Conservation (phyloP, 2,329 filamentous ascomycete genomes). For the Aspergillus oerlinghausenensis region DNA sequence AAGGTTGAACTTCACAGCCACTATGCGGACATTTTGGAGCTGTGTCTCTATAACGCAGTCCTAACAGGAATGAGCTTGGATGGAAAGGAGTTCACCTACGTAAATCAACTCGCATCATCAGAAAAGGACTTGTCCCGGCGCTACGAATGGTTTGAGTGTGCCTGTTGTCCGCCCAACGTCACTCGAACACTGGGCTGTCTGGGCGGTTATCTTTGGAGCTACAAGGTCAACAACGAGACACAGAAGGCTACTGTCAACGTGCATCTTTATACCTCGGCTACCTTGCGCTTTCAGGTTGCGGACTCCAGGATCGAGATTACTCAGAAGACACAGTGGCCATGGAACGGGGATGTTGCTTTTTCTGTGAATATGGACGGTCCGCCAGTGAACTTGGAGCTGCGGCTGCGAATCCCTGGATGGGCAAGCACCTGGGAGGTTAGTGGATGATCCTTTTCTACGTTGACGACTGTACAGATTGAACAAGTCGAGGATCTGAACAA, state of each 20-base stretch:
- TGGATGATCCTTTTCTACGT: neutral
- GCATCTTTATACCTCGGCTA: conserved; percentile 53
- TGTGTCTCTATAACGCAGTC: conserved; percentile 58
- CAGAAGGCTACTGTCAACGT: conserved; percentile 44
- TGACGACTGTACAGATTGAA: neutral
- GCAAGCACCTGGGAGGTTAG: conserved; percentile 9
- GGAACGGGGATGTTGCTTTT: conserved; percentile 51
- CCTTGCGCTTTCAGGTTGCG: conserved; percentile 32
- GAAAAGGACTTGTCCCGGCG: conserved; percentile 47
- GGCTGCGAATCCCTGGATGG: conserved; percentile 54
- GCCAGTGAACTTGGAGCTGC: conserved; percentile 31
- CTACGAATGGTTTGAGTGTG: conserved; percentile 55
- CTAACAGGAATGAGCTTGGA: conserved; percentile 55
- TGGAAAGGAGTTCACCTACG: conserved; percentile 57
- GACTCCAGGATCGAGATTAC: conserved; percentile 32
- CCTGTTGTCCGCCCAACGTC: conserved; percentile 60
- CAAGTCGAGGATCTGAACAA: neutral
- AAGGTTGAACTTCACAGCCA: conserved; percentile 50
- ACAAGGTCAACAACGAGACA: conserved; percentile 45
- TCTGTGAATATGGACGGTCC: conserved; percentile 27
- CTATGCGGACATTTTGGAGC: conserved; percentile 57
- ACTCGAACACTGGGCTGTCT: conserved; percentile 53
- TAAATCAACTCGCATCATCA: conserved; percentile 57
- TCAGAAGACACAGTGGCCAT: conserved; percentile 55
- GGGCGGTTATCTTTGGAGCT: conserved; percentile 36